Evolutionary conservation across 2,329 filamentous ascomycete species (phyloP), one percentile per base, ranked within the genome.

Genomic region (Monilinia vaccinii-corymbosi): DNA sequence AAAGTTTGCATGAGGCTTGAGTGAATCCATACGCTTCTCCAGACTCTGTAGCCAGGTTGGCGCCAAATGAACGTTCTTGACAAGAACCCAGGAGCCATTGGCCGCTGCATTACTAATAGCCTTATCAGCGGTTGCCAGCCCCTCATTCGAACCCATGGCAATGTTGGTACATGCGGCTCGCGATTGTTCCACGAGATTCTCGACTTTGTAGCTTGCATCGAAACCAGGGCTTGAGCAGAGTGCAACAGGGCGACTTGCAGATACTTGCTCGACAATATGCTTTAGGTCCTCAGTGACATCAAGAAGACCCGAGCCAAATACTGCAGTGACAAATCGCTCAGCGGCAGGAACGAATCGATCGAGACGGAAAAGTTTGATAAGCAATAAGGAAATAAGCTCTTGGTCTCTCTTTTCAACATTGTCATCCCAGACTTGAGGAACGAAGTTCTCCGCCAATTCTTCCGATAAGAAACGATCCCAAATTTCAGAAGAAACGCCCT

Each of bases 161-260:
- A 99, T 97, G 74, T 97, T 97, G 61, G 91, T 92, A 76, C 94
- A 99, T 58, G 83, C 86, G 56, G 90, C 86, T 61, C 84, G 83
- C 73, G 85, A 86, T 66, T 90, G 84, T 74, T 96, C 90, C 34
- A 97, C 95, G 58, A 99, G 80, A 63, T 87, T 91, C 73, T 99
- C 94, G 62, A 99, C 94, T 79, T 99, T 99, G 84, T 97, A 99
- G 72, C 91, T 96, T 58, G 95, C 95, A 74, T 99, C 94, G 73
- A 99, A 99, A 42, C 94, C 94, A 62, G 93, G 91, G 70, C 88
- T 97, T 7, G 94, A 99, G 69, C 93, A 93, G 40, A 99, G 82
- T 4, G 94, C 88, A 66, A 99, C 89, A 11, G 94, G 94, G 2
- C 90, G 86, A 36, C 85, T 89, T 34, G 93, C 86, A 7, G 86